Conservation (phyloP, 2,329 filamentous ascomycete species). For the Purpureocillium takamizusanense region DNA sequence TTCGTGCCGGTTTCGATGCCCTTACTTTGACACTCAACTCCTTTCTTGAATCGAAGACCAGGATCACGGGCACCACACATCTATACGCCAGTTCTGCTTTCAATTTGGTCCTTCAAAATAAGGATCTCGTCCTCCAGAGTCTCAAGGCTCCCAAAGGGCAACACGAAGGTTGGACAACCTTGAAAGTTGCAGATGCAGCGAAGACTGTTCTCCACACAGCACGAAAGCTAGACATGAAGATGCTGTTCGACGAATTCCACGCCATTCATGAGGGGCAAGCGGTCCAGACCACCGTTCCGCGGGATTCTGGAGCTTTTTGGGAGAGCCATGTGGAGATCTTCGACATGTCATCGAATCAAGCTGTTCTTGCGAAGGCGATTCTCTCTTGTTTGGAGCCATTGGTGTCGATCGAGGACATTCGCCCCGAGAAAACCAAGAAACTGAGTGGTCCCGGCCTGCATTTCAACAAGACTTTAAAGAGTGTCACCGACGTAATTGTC, state of each 20-base stretch:
- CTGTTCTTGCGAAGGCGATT: slow-evolving; percentile 67
- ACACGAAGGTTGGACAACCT: slow-evolving; percentile 27
- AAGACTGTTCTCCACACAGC: slow-evolving; percentile 43
- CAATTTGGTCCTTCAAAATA: slow-evolving; percentile 55
- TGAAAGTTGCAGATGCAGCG: slow-evolving; percentile 34
- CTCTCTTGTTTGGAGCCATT: slow-evolving; percentile 62
- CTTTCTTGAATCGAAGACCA: slow-evolving; percentile 38
- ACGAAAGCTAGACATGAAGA: slow-evolving; percentile 33
- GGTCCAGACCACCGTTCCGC: slow-evolving; percentile 58
- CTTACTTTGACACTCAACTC: slow-evolving; percentile 47
- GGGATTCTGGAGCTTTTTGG: slow-evolving; percentile 48
- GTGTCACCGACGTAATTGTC: slow-evolving; percentile 51
- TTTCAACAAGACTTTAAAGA: slow-evolving; percentile 66
- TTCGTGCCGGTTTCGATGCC: slow-evolving; percentile 54
- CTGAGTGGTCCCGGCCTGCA: slow-evolving; percentile 36
- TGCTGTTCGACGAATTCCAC: slow-evolving; percentile 35
- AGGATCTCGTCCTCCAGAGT: slow-evolving; percentile 43
- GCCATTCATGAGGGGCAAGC: slow-evolving; percentile 51
- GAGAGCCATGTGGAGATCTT: slow-evolving; percentile 54
- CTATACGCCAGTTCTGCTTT: slow-evolving; percentile 57
- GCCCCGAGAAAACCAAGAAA: slow-evolving; percentile 35
- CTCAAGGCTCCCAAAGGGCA: slow-evolving; percentile 16
- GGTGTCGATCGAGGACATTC: slow-evolving; percentile 67
- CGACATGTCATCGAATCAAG: slow-evolving; percentile 62
- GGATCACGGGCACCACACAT: slow-evolving; percentile 40